Conservation (phyloP, 352 stramenopile species). For the Pythium monospermum region DNA sequence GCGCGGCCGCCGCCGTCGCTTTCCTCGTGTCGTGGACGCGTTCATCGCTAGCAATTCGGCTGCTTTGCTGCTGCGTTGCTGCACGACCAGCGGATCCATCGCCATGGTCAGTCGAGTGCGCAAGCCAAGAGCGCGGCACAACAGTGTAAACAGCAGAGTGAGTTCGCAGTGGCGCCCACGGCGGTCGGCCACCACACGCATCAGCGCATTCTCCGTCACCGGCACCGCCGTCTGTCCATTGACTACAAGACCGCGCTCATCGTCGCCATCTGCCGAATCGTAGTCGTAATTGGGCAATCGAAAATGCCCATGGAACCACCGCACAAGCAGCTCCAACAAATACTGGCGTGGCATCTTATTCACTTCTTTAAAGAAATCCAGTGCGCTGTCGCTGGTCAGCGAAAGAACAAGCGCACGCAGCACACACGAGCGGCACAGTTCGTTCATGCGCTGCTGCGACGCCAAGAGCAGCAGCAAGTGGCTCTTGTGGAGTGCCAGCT, state of each 20-base stretch:
- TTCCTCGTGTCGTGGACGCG: not conserved
- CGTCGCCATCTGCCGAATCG: not conserved
- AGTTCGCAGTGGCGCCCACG: constrained; percentile 43
- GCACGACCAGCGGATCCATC: constrained; percentile 51
- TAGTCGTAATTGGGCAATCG: constrained; percentile 9
- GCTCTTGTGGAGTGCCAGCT: constrained; percentile 57
- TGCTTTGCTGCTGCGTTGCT: constrained; percentile 29
- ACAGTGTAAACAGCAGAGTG: constrained; percentile 50
- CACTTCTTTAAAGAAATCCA: constrained; percentile 44
- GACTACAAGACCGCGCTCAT: not conserved
- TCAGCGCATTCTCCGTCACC: constrained; percentile 42
- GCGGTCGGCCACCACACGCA: constrained; percentile 47
- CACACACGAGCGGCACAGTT: constrained; percentile 33
- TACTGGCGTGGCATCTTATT: constrained; percentile 37
- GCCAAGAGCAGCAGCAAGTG: constrained; percentile 65
- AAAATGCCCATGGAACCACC: constrained; percentile 63
- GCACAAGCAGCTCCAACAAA: constrained; percentile 56
- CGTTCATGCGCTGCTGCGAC: constrained; percentile 40
- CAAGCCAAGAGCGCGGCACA: constrained; percentile 53
- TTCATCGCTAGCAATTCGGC: constrained; percentile 25
- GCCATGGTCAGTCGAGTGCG: constrained; percentile 38
- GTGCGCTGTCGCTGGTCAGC: constrained; percentile 29
- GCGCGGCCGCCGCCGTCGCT: constrained; percentile 7
- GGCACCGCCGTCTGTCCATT: not conserved
- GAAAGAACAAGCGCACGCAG: constrained; percentile 59